Evolutionary conservation across 768 basidiomycete species (phyloP).

Genomic region (Panaeolus cyanescens): DNA sequence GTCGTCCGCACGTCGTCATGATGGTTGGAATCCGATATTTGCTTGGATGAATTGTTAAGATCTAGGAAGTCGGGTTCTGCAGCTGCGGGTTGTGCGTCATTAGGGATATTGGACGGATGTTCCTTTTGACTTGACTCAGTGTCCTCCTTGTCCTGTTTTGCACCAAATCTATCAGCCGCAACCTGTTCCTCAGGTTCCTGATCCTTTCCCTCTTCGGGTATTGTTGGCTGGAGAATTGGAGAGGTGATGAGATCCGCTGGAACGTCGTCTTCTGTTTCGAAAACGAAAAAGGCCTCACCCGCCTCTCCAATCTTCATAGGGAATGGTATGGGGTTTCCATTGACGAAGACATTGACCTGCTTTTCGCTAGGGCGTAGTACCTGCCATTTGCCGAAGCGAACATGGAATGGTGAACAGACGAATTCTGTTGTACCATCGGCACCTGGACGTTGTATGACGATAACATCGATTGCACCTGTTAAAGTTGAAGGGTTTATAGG

Average conservation of each 20-base stretch:
- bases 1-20: slow-evolving; percentile 26
- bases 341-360: slow-evolving; percentile 89
- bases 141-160: slow-evolving; percentile 26
- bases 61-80: slow-evolving; percentile 85
- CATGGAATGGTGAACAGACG: slow-evolving; percentile 94
- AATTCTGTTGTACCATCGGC: slow-evolving; percentile 66
- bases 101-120: slow-evolving; percentile 2
- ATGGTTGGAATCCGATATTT: slow-evolving; percentile 20
- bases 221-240: slow-evolving; percentile 78
- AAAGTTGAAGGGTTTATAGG: slow-evolving; percentile 94
- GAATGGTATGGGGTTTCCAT: slow-evolving; percentile 85
- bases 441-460: slow-evolving; percentile 83
- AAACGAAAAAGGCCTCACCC: slow-evolving; percentile 98
- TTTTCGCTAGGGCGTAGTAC: slow-evolving; percentile 93
- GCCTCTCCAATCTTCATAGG: slow-evolving; percentile 99
- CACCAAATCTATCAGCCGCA: slow-evolving; percentile 42
- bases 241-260: slow-evolving; percentile 93
- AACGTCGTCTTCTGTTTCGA: slow-evolving; percentile 94
- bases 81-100: slow-evolving; percentile 16
- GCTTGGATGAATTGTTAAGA: slow-evolving; percentile 55
- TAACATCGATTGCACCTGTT: slow-evolving; percentile 98
- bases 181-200: slow-evolving; percentile 23
- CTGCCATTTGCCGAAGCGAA: slow-evolving; percentile 97
- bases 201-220: slow-evolving; percentile 35
- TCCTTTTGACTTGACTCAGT: slow-evolving; percentile 9